These are phyloP conservation scores for Prunus padus DNA, from an alignment of 306 rosid species.

Conservation along the genomic window DNA sequence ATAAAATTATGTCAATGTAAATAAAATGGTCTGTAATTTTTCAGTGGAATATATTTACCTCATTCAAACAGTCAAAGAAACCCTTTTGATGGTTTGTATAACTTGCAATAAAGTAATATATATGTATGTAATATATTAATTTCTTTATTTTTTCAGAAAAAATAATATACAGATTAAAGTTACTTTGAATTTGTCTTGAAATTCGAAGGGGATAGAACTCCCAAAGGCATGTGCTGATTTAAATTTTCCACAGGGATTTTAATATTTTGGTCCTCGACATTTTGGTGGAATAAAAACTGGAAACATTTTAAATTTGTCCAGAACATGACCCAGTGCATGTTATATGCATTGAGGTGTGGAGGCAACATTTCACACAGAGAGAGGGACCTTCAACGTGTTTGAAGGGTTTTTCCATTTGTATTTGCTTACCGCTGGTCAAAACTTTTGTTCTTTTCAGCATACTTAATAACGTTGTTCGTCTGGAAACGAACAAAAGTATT, in stretches of 20 bases:
- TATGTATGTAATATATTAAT: too few relatives aligned
- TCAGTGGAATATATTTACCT: neutral
- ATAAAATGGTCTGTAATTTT: neutral
- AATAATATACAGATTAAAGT: slow-evolving; percentile 28
- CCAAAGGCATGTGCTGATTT: neutral
- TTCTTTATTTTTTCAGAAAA: neutral
- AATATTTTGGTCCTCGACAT: neutral
- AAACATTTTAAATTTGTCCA: slow-evolving; percentile 18
- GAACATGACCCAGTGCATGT: neutral
- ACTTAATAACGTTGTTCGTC: too few relatives aligned
- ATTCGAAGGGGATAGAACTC: slow-evolving; percentile 21
- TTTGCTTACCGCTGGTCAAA: slow-evolving; percentile 31
- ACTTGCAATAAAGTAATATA: neutral
- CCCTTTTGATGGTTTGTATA: slow-evolving; percentile 15
- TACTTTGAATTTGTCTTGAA: slow-evolving; percentile 25
- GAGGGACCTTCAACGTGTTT: slow-evolving; percentile 28
- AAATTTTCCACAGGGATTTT: slow-evolving; percentile 13
- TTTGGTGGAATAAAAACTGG: slow-evolving; percentile 17
- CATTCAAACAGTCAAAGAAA: slow-evolving; percentile 50
- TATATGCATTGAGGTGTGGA: neutral
- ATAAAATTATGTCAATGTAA: too few relatives aligned
- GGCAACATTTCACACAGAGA: neutral
- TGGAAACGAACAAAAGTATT: too few relatives aligned
- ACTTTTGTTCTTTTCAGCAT: neutral
- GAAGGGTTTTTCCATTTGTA: slow-evolving; percentile 19